These are phyloP conservation scores for Thelonectria discophora DNA, from an alignment of 2,329 filamentous ascomycete genomes.

Conservation along the genomic window DNA sequence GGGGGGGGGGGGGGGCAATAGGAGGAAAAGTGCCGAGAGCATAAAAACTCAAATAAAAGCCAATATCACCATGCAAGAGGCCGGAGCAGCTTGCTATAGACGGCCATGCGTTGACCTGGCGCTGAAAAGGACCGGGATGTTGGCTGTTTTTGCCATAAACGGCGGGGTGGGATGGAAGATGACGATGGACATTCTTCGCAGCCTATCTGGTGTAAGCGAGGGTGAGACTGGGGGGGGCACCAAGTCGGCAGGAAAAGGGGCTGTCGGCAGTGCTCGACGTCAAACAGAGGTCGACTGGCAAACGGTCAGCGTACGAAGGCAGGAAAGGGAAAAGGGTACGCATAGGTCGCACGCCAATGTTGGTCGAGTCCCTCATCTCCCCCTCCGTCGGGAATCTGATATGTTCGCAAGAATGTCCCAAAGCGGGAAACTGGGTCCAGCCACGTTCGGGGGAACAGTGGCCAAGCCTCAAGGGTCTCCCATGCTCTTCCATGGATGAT, in stretches of 20 bases:
- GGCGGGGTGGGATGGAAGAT: background rate
- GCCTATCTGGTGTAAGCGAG: constrained; percentile 5
- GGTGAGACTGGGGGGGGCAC: constrained; percentile 4
- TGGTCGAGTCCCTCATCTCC: constrained; percentile 18
- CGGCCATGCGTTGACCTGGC: background rate
- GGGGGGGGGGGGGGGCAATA: background rate
- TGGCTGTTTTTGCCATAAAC: background rate
- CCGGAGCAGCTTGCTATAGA: background rate
- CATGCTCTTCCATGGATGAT: constrained; percentile 30
- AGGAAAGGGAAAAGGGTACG: no score
- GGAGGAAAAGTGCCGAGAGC: constrained; percentile 6
- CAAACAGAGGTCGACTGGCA: background rate
- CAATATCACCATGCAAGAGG: constrained; percentile 10
- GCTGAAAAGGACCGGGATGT: constrained; percentile 9
- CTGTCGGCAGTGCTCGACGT: background rate
- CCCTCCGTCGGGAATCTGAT: constrained; percentile 16
- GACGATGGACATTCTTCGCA: background rate
- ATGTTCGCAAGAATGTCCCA: constrained; percentile 46
- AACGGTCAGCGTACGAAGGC: background rate
- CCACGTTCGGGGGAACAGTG: constrained; percentile 30
- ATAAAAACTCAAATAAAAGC: constrained; percentile 5
- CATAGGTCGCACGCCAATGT: constrained; percentile 4
- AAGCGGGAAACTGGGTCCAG: constrained; percentile 41
- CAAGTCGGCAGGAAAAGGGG: constrained; percentile 3
- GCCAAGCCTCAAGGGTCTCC: background rate